These are phyloP conservation scores for Ustilago curta DNA, from an alignment of 1,284 basidiomycete genomes.

Conservation along the genomic window DNA sequence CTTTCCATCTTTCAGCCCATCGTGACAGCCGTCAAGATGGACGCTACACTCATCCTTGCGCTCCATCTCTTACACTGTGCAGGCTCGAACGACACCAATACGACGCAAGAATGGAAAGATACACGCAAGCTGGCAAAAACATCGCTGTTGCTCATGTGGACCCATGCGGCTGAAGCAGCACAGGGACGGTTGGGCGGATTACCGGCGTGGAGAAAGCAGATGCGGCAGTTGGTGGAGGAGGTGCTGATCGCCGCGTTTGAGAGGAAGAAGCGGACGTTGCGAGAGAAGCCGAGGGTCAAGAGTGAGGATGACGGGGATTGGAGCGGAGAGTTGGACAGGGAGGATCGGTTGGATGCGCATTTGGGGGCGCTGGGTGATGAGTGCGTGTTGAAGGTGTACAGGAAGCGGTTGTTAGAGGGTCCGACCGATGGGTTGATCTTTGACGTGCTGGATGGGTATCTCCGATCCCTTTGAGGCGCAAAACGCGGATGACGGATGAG, in stretches of 20 bases:
- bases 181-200: constrained; percentile 16
- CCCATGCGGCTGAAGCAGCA: constrained; percentile 15
- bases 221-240: constrained; percentile 33
- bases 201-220: constrained; percentile 18
- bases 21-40: constrained; percentile 24
- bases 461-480: not conserved
- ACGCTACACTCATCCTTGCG: constrained; percentile 37
- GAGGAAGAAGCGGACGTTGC: constrained; percentile 20
- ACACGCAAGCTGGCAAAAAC: constrained; percentile 23
- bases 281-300: constrained; percentile 27
- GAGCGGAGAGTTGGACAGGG: constrained; percentile 15
- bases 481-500: not conserved
- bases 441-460: constrained; percentile 33
- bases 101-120: constrained; percentile 14
- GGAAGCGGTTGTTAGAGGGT: constrained; percentile 19
- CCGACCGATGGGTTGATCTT: constrained; percentile 21
- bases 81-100: constrained; percentile 24
- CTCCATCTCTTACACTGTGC: constrained; percentile 27
- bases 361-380: constrained; percentile 19
- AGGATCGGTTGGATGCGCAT: constrained; percentile 24
- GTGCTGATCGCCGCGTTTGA: constrained; percentile 28
- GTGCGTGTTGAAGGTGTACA: constrained; percentile 19
- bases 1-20: constrained; percentile 47
- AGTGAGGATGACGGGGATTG: constrained; percentile 26
- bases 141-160: constrained; percentile 39